Base-by-base conservation (phyloP, 1,284 basidiomycete species). In the Ceratobasidium sp. region DNA sequence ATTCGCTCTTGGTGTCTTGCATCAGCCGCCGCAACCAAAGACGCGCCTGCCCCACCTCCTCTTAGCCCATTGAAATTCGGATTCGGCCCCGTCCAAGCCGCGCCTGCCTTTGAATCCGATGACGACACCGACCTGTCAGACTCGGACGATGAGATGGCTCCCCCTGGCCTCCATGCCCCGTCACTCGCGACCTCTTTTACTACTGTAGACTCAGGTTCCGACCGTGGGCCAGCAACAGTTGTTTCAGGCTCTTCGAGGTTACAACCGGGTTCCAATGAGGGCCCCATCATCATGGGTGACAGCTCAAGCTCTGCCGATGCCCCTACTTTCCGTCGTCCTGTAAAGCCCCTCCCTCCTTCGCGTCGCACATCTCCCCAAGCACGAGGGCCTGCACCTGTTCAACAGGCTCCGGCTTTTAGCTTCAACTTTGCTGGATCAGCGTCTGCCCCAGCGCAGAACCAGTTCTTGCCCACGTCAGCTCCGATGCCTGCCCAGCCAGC, bases 1-100 rank as follows among this genome's bases (percentile, higher is more conserved):
- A 70, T 70, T 43, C 67, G 55, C 30, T 59, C 67, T 28, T 70
- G 67, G 67, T 57, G 67, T 23, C 38, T 57, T 13, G 67, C 67
- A 7, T 70, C 67, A 14, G 67, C 67, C 13, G 54, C 55, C n/a
- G 67, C 67, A 0, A 47, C 67, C 54, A 62, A 62, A 28, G 67
- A 59, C 21, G 43, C 30, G 11, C 43, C 18, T 23, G 13, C 54
- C 3, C 67, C 52, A 23, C n/a, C 66, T 8, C 66, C 66, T 13
- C 66, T 52, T 16, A 69, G 67, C 44, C 67, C 67, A 9, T 58
- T 43, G 41, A 70, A 70, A 18, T 43, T 70, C 49, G 43, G 67
- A 4, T 70, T 70, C 32, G 43, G 43, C 11, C 52, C 26, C 38
- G 18, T 38, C 18, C 43, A 62, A 7, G 47, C 54, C 9, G 23